Conservation (phyloP, 2,329 filamentous ascomycete species). For the Paracorniculantispora psalliotae region DNA sequence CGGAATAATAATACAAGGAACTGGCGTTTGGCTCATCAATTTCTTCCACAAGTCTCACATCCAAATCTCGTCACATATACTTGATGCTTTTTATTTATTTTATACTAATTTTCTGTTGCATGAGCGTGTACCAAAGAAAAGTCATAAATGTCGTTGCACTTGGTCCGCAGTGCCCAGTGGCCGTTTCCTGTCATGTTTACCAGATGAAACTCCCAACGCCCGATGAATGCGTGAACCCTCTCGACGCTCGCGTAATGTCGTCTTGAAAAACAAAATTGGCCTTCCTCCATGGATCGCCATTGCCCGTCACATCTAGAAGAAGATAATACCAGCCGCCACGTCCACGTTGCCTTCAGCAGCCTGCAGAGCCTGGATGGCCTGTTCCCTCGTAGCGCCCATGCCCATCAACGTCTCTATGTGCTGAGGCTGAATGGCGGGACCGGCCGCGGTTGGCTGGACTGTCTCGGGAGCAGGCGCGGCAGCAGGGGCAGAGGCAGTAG, state of each 20-base stretch:
- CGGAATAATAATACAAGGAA: background rate
- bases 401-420: slow-evolving; percentile 71
- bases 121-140: background rate
- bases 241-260: background rate
- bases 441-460: slow-evolving; percentile 23
- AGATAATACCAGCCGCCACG: slow-evolving; percentile 77
- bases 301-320: slow-evolving; percentile 27
- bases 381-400: slow-evolving; percentile 70
- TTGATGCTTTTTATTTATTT: background rate
- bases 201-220: slow-evolving; percentile 5
- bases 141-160: background rate
- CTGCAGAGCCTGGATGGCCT: slow-evolving; percentile 75
- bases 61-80: background rate
- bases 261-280: background rate
- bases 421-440: slow-evolving; percentile 49
- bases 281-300: background rate
- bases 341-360: slow-evolving; percentile 84
- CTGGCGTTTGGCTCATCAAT: background rate
- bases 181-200: background rate
- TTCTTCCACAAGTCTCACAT: background rate
- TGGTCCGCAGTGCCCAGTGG: background rate
- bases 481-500: slow-evolving; percentile 17
- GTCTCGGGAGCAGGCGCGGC: slow-evolving; percentile 20
- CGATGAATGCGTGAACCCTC: background rate
- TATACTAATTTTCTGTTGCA: background rate